phyloP scores from a whole-genome alignment of 352 stramenopile species.

The Globisporangium radiosum region DNA sequence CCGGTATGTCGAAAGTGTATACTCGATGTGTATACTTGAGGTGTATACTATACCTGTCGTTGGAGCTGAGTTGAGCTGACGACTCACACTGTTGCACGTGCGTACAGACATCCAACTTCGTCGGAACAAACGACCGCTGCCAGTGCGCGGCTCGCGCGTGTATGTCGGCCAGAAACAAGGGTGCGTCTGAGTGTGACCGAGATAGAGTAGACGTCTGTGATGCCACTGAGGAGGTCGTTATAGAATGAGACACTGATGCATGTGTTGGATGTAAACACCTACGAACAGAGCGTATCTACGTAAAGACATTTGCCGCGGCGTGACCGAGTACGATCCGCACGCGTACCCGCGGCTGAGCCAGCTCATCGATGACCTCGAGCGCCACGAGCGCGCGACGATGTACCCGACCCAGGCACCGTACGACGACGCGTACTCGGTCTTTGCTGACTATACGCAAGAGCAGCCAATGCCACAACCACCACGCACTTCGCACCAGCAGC shows the following conservation, averaged over 20 bases:
- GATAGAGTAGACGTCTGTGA: too few relatives aligned
- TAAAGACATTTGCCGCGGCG: conserved; percentile 68
- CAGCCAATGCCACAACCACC: background rate
- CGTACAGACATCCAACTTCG: conserved; percentile 54
- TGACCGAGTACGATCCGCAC: conserved; percentile 68
- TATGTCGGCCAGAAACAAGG: conserved; percentile 80
- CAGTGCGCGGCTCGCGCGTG: conserved; percentile 45
- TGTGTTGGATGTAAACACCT: background rate
- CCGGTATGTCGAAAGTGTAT: conserved; percentile 27
- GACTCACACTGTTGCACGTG: background rate
- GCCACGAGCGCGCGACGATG: conserved; percentile 41
- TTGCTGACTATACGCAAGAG: conserved; percentile 36
- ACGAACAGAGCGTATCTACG: conserved; percentile 48
- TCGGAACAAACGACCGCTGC: conserved; percentile 57
- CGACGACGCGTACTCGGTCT: conserved; percentile 70
- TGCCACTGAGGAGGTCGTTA: too few relatives aligned
- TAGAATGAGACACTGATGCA: too few relatives aligned
- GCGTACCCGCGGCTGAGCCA: conserved; percentile 73
- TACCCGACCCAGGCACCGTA: conserved; percentile 53
- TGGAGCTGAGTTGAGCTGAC: too few relatives aligned
- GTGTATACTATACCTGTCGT: background rate
- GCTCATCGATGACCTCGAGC: conserved; percentile 58
- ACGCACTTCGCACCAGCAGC: too few relatives aligned
- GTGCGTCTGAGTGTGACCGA: conserved; percentile 22
- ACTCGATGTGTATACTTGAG: background rate